Evolutionary conservation across 2,329 filamentous ascomycete species (phyloP), one percentile per base, ranked within the genome.

Genomic region (Fusarium nodosum): DNA sequence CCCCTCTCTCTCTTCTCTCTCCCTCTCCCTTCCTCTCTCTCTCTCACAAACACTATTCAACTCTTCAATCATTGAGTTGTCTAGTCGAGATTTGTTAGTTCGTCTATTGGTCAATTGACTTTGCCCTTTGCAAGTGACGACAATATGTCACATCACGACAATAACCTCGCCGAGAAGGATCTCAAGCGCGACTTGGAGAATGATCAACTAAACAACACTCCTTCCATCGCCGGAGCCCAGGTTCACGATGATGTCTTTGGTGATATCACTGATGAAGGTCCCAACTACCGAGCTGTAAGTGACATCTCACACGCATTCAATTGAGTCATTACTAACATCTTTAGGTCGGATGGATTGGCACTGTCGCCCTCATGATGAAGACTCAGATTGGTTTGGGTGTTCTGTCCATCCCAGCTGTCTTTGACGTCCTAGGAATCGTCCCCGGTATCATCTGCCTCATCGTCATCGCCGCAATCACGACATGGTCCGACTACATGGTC

Each of bases 401-500:
- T 28, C 76, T 86, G 22, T 84, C 83, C 1, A 84, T 86, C 36
- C 84, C 84, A 3, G 69, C 75, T 7, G 79, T 80, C 0, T 84
- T 85, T 63, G 76, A 86, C 59, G 77, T 76, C 5, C 77, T 86
- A 9, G 84, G 83, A 10, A 76, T 85, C 36, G 76, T 84, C 11
- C 84, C 84, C 1, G 84, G 84, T 15, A 73, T 85, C 12, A 81
- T 85, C 30, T 79, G 79, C 41, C 75, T 86, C 6, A 50, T 79
- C 3, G 57, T 72, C 9, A 80, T 85, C 45, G 82, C 77, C 3
- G 65, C 41, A 26, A 83, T 85, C 66, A 85, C 83, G 0, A 84
- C 81, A 0, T 85, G 83, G 83, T 84, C 82, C 7, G 79, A 80
- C 59, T 84, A 82, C 63, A 82, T 84, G 31, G 77, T 85, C 9